These are phyloP conservation scores for Vigna nakashimae DNA, from an alignment of 306 rosid genomes.

Conservation along the genomic window DNA sequence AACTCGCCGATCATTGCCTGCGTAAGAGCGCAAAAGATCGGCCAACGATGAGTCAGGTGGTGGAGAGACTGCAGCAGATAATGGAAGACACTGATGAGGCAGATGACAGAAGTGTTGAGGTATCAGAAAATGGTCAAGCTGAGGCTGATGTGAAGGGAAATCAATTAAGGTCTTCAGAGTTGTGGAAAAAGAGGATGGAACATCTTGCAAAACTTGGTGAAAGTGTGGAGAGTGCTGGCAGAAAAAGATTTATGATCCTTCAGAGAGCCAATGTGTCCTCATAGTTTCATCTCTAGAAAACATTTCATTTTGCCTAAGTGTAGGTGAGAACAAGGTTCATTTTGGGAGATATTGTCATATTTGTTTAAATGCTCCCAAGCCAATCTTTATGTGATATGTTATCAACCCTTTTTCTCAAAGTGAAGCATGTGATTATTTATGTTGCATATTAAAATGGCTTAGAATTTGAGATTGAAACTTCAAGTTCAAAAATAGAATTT, in stretches of 20 bases:
- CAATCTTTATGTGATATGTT: not conserved
- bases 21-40: conserved; percentile 73
- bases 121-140: conserved; percentile 40
- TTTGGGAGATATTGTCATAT: not conserved
- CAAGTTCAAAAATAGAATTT: no score
- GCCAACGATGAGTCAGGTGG: conserved; percentile 74
- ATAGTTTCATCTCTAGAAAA: conserved; percentile 20
- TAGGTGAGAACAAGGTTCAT: conserved; percentile 18
- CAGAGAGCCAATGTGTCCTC: conserved; percentile 62
- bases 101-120: conserved; percentile 41
- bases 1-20: conserved; percentile 72
- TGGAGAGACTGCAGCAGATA: conserved; percentile 68
- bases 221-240: conserved; percentile 63
- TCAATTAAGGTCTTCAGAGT: conserved; percentile 47
- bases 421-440: not conserved
- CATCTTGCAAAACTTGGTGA: conserved; percentile 90
- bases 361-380: not conserved
- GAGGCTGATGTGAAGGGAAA: conserved; percentile 45
- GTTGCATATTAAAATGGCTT: not conserved
- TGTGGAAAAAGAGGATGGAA: conserved; percentile 77
- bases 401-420: not conserved
- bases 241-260: conserved; percentile 75
- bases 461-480: no score
- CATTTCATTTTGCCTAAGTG: not conserved
- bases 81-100: conserved; percentile 52